These are phyloP conservation scores for Cordyceps javanica DNA, from an alignment of 2,329 filamentous ascomycete genomes.

Conservation along the genomic window DNA sequence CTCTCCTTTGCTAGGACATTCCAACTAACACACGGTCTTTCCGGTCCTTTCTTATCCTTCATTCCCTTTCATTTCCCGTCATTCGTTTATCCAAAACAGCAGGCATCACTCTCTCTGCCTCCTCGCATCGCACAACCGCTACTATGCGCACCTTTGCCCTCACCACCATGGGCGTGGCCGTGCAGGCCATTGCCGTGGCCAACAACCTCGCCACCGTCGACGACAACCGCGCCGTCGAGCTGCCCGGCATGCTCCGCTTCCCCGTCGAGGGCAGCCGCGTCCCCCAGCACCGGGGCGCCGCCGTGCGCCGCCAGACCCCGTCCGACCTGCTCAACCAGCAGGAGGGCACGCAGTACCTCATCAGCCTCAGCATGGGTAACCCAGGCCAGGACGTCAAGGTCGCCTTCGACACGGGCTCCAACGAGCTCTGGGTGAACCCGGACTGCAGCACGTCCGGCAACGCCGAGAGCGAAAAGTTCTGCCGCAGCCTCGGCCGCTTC, in stretches of 20 bases:
- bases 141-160: conserved; percentile 5
- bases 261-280: background rate
- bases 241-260: conserved; percentile 9
- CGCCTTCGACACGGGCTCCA: conserved; percentile 54
- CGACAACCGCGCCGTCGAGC: conserved; percentile 16
- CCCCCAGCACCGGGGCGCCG: background rate
- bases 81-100: background rate
- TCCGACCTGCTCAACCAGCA: conserved; percentile 1
- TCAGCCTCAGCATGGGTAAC: conserved; percentile 41
- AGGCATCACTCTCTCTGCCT: background rate
- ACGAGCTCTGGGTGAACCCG: conserved; percentile 59
- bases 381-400: conserved; percentile 48
- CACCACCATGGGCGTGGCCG: conserved; percentile 3
- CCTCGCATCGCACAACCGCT: background rate
- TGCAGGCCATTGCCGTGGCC: conserved; percentile 1
- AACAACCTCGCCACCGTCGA: conserved; percentile 17
- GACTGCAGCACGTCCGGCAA: conserved; percentile 41
- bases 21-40: background rate
- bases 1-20: background rate
- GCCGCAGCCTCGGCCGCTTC: conserved; percentile 39
- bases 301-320: conserved; percentile 4
- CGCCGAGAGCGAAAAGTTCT: conserved; percentile 30
- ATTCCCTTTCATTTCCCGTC: too few relatives aligned
- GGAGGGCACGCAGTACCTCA: conserved; percentile 14
- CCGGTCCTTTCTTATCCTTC: too few relatives aligned